Evolutionary conservation across 768 basidiomycete species (phyloP).

Genomic region (Suillus clintonianus): DNA sequence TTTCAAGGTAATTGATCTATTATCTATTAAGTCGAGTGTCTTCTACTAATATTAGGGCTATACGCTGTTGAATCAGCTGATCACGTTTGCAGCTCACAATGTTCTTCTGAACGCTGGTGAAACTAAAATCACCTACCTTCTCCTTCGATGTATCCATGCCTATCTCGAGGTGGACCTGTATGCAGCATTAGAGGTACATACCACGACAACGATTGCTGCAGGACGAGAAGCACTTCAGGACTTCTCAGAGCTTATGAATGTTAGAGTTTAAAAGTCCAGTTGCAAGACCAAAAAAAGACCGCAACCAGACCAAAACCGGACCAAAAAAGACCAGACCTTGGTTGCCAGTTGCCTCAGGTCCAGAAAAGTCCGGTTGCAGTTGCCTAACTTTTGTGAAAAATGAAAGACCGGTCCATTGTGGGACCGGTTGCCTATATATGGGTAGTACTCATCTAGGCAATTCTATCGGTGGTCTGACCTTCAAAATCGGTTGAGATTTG

Average conservation of each 20-base stretch:
- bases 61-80: not conserved
- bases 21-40: not conserved
- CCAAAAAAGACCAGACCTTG: no score
- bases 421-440: no score
- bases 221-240: conserved; percentile 18
- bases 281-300: no score
- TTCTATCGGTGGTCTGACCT: no score
- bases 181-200: conserved; percentile 30
- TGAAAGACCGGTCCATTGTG: no score
- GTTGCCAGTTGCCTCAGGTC: no score
- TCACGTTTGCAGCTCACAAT: conserved; percentile 14
- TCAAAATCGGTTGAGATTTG: no score
- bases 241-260: conserved; percentile 23
- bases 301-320: no score
- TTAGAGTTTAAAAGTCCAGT: no score
- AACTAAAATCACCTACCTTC: conserved; percentile 16
- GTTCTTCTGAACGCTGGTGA: conserved; percentile 15
- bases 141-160: conserved; percentile 30
- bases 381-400: no score
- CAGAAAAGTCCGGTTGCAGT: no score
- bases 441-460: no score
- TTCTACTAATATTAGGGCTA: not conserved
- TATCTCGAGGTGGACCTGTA: conserved; percentile 35
- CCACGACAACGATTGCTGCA: conserved; percentile 21
- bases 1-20: conserved; percentile 17